Conservation (phyloP, 495 filamentous ascomycete genomes). For the Viridothelium virens region DNA sequence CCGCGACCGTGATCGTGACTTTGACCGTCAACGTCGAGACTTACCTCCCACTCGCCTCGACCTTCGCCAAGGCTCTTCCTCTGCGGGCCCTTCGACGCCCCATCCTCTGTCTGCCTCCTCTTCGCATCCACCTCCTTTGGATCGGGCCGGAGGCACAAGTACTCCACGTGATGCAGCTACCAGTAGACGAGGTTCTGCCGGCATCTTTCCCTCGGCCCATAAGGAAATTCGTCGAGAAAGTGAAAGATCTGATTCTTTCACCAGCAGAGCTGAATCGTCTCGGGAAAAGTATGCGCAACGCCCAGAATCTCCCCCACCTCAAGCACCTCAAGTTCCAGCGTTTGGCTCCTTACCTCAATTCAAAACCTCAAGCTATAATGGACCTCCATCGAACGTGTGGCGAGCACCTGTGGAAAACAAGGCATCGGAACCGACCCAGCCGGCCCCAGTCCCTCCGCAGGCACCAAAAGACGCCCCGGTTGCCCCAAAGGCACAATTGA, state of each 20-base stretch:
- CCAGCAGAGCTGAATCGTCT: constrained; percentile 36
- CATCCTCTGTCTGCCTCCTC: constrained; percentile 16
- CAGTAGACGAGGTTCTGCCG: background rate
- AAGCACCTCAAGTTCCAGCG: constrained; percentile 71
- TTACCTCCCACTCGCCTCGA: constrained; percentile 18
- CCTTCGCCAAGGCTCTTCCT: constrained; percentile 15
- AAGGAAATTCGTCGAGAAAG: constrained; percentile 40
- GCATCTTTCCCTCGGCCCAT: background rate
- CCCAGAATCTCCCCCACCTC: constrained; percentile 58
- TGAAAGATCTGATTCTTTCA: constrained; percentile 36
- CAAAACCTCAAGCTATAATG: constrained; percentile 16
- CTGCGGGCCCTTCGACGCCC: constrained; percentile 21
- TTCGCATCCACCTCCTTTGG: constrained; percentile 6
- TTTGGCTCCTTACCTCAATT: constrained; percentile 51
- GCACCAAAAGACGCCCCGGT: constrained; percentile 10
- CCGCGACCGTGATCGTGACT: constrained; percentile 25
- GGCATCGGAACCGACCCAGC: constrained; percentile 16
- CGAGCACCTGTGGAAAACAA: constrained; percentile 33
- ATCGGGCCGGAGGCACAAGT: background rate
- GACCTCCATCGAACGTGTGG: constrained; percentile 29
- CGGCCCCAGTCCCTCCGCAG: constrained; percentile 14
- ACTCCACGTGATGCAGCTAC: background rate
- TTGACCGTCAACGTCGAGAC: constrained; percentile 27
- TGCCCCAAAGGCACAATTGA: constrained; percentile 6
- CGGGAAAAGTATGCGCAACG: constrained; percentile 37